A percentile compares a stretch with the other conserved stretches of the same genome.
These are phyloP conservation scores for Annona squamosa DNA, from an alignment of 164 flowering plant genomes.

Conservation along the genomic window DNA sequence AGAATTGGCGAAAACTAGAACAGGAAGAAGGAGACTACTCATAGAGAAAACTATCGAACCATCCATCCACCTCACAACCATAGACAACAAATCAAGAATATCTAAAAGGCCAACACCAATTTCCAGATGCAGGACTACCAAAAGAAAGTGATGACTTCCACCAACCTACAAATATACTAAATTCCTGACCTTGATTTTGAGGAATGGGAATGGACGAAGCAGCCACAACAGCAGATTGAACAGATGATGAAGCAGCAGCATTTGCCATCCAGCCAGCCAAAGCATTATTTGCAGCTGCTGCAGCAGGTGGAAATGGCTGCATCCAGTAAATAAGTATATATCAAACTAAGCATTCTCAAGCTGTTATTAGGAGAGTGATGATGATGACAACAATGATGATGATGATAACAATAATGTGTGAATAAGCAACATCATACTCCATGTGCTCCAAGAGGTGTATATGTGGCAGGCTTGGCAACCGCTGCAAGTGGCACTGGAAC, in stretches of 20 bases:
- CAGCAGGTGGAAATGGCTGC: slow-evolving; percentile 67
- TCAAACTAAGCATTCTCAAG: background rate
- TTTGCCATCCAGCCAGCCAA: slow-evolving; percentile 91
- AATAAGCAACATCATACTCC: slow-evolving; percentile 39
- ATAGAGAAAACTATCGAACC: no score
- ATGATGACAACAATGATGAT: no score
- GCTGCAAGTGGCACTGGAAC: slow-evolving; percentile 66
- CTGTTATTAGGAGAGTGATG: background rate
- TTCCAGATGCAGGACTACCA: no score
- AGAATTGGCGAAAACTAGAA: no score
- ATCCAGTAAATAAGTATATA: slow-evolving; percentile 3
- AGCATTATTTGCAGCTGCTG: slow-evolving; percentile 51
- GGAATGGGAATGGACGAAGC: slow-evolving; percentile 62
- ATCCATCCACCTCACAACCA: no score
- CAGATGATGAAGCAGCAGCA: slow-evolving; percentile 75
- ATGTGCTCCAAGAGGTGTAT: slow-evolving; percentile 63
- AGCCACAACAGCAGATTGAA: slow-evolving; percentile 78
- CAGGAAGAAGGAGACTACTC: no score
- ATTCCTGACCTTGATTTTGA: slow-evolving; percentile 59
- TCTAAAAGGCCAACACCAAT: no score
- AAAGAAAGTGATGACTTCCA: no score
- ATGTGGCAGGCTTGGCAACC: slow-evolving; percentile 60
- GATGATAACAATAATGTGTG: background rate
- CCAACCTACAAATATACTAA: background rate
- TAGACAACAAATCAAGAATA: no score